These are phyloP conservation scores for Globisporangium nunn DNA, from an alignment of 352 stramenopile genomes.

Conservation along the genomic window DNA sequence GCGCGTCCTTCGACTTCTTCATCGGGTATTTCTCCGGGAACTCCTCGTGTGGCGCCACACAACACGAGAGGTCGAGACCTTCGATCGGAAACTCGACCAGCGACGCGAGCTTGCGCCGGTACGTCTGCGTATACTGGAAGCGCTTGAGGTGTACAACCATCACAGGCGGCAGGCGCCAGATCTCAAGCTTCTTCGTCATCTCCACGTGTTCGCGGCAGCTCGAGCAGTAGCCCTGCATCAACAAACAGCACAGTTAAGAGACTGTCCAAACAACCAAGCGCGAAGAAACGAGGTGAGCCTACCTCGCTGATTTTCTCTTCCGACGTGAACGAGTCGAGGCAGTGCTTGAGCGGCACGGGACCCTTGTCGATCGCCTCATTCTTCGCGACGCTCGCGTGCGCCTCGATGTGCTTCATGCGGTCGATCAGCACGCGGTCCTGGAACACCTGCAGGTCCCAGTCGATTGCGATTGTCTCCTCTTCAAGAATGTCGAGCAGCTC, in stretches of 20 bases:
- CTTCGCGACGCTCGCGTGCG: conserved; percentile 70
- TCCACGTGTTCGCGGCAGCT: conserved; percentile 93
- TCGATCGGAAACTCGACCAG: conserved; percentile 96
- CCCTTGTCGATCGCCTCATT: conserved; percentile 87
- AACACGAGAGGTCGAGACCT: conserved; percentile 90
- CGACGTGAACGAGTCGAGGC: conserved; percentile 77
- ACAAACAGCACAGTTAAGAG: not conserved
- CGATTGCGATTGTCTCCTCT: conserved; percentile 82
- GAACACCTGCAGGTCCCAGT: conserved; percentile 82
- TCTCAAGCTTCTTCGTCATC: conserved; percentile 98
- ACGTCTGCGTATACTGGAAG: conserved; percentile 96
- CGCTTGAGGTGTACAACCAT: conserved; percentile 99
- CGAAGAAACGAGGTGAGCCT: not conserved
- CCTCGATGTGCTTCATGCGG: conserved; percentile 83
- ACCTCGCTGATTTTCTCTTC: conserved; percentile 85
- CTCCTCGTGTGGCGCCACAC: conserved; percentile 80
- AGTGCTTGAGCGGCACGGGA: conserved; percentile 74
- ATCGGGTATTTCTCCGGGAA: conserved; percentile 74
- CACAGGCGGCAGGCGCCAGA: conserved; percentile 95
- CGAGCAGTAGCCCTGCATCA: conserved; percentile 89
- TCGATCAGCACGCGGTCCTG: conserved; percentile 77
- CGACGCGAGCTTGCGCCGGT: conserved; percentile 80
- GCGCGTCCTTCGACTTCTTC: conserved; percentile 34
- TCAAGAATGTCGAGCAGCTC: conserved; percentile 75
- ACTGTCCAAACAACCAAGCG: not conserved